Percentiles rank a stretch among this genome's conserved stretches.
Evolutionary conservation across 768 basidiomycete species (phyloP).

Genomic region (Pleurotus ostreatus): DNA sequence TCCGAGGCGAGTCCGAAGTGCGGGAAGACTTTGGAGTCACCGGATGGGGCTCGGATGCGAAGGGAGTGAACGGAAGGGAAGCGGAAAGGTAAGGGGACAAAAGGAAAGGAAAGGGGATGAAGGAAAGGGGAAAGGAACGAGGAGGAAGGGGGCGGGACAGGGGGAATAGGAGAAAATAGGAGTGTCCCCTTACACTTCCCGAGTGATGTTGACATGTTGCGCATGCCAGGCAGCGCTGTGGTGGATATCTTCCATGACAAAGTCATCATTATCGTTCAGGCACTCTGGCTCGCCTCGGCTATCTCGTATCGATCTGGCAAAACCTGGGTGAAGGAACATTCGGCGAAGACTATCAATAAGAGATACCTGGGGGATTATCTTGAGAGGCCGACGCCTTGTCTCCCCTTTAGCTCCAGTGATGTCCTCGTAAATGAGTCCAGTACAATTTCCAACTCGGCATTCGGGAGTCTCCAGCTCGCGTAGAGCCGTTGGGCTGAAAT

Average conservation of each 20-base stretch:
- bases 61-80: no score
- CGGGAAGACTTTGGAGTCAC: no score
- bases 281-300: conserved; percentile 6
- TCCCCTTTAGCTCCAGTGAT: conserved; percentile 7
- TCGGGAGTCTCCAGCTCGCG: conserved; percentile 6
- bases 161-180: no score
- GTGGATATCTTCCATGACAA: conserved; percentile 20
- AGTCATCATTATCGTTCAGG: conserved; percentile 17
- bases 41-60: no score
- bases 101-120: no score
- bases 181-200: no score
- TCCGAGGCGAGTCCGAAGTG: no score
- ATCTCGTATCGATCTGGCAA: conserved; percentile 9
- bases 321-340: conserved; percentile 14
- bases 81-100: no score
- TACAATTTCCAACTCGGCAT: conserved; percentile 11
- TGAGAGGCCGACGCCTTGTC: conserved; percentile 5
- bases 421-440: conserved; percentile 12
- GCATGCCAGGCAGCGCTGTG: conserved; percentile 17
- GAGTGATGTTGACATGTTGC: conserved; percentile 7
- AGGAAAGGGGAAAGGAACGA: no score
- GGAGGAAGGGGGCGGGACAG: no score
- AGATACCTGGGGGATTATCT: conserved; percentile 17
- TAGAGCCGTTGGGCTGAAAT: conserved; percentile 11
- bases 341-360: conserved; percentile 17